Conservation (phyloP, 768 basidiomycete genomes). For the Naematelia aurantialba region DNA sequence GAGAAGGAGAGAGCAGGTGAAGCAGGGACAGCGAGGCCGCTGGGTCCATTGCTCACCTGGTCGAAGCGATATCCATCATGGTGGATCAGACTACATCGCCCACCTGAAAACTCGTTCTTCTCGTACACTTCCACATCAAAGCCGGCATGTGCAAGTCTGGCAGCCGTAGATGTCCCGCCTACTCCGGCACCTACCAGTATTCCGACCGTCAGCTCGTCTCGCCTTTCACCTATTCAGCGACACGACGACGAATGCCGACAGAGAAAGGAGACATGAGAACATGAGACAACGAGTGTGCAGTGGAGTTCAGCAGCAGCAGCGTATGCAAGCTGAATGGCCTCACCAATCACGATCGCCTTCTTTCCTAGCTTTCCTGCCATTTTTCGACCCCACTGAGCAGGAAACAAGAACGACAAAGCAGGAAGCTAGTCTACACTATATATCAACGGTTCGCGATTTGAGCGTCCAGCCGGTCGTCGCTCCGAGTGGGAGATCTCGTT, state of each 20-base stretch:
- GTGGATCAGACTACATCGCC: conserved; percentile 52
- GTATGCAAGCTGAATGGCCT: conserved; percentile 1
- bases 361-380: conserved; percentile 6
- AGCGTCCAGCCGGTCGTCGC: no score
- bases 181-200: conserved; percentile 49
- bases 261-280: no score
- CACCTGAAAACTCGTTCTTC: conserved; percentile 53
- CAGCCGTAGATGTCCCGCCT: conserved; percentile 52
- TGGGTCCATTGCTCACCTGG: conserved; percentile 39
- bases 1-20: background rate
- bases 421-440: no score
- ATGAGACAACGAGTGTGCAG: no score
- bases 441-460: no score
- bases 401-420: no score
- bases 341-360: conserved; percentile 10
- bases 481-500: no score
- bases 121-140: conserved; percentile 52
- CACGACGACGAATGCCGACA: no score
- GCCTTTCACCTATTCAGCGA: no score
- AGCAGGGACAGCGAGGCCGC: background rate
- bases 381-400: no score
- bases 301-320: no score
- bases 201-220: no score
- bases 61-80: conserved; percentile 53
- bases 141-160: conserved; percentile 52